Percentiles rank a stretch among this genome's conserved stretches.
Evolutionary conservation across 352 stramenopile genomes (phyloP).

Genomic region (Globisporangium mamillatum): DNA sequence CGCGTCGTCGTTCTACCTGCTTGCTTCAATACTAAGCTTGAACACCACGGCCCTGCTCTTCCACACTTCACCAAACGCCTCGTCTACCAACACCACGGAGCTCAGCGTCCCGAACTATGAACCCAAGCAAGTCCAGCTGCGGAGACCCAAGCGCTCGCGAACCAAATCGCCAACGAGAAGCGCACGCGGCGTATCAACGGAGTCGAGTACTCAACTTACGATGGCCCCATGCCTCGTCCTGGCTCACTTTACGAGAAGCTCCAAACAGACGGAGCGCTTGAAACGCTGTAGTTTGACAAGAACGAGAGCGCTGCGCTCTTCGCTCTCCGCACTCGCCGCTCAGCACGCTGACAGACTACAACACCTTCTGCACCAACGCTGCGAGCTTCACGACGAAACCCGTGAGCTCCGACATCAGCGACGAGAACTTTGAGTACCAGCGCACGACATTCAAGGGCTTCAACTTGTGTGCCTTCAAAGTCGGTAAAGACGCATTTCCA

Average conservation of each 20-base stretch:
- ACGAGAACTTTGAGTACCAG: conserved; percentile 38
- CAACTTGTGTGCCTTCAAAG: conserved; percentile 25
- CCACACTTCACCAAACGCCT: background rate
- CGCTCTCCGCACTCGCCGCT: conserved; percentile 5
- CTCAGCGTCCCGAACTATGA: conserved; percentile 6
- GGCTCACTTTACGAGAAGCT: conserved; percentile 22
- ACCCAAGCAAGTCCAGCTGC: background rate
- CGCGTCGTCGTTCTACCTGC: background rate
- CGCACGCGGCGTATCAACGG: conserved; percentile 3
- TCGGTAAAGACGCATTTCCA: conserved; percentile 10
- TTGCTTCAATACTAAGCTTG: background rate
- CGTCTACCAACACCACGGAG: background rate
- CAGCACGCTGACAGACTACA: conserved; percentile 13
- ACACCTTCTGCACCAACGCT: conserved; percentile 9
- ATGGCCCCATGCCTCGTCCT: conserved; percentile 25
- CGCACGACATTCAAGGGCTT: conserved; percentile 47
- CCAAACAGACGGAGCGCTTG: background rate
- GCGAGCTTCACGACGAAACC: conserved; percentile 6
- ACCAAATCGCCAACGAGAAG: conserved; percentile 13
- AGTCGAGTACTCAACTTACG: conserved; percentile 26
- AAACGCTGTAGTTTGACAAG: conserved; percentile 2
- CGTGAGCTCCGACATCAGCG: conserved; percentile 30
- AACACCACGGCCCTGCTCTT: background rate
- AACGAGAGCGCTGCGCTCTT: background rate
- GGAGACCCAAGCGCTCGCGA: background rate